phyloP scores from a whole-genome alignment of 1,284 basidiomycete genomes.

The Sparassis latifolia region DNA sequence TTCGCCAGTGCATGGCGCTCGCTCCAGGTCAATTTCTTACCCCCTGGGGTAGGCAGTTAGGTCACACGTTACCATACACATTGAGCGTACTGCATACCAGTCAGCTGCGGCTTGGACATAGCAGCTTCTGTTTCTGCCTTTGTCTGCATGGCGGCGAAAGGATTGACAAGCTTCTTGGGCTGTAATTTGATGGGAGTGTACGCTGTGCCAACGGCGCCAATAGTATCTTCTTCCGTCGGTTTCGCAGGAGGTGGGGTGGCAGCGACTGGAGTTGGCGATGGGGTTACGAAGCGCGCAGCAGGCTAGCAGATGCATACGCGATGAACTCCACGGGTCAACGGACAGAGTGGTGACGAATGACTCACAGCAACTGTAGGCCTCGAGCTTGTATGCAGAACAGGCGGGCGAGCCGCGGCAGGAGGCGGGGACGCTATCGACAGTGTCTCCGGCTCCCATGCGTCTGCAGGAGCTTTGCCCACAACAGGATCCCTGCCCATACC shows the following conservation, averaged over 20 bases:
- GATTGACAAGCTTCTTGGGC: constrained; percentile 84
- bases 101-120: constrained; percentile 17
- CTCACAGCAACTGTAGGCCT: constrained; percentile 30
- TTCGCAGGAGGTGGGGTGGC: constrained; percentile 48
- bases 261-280: constrained; percentile 32
- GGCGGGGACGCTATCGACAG: constrained; percentile 34
- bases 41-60: constrained; percentile 12
- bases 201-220: constrained; percentile 77
- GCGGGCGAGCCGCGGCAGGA: constrained; percentile 43
- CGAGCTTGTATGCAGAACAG: constrained; percentile 28
- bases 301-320: constrained; percentile 7
- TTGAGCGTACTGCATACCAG: constrained; percentile 11
- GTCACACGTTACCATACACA: not conserved
- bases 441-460: constrained; percentile 53
- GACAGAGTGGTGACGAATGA: constrained; percentile 2
- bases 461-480: constrained; percentile 34
- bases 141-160: constrained; percentile 61
- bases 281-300: constrained; percentile 13
- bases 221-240: constrained; percentile 71
- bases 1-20: constrained; percentile 85
- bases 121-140: constrained; percentile 30
- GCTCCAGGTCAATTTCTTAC: constrained; percentile 85
- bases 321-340: not conserved
- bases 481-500: constrained; percentile 18
- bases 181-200: constrained; percentile 83